phyloP scores from a whole-genome alignment of 2,329 filamentous ascomycete genomes.

The Penicillium janthinellum region DNA sequence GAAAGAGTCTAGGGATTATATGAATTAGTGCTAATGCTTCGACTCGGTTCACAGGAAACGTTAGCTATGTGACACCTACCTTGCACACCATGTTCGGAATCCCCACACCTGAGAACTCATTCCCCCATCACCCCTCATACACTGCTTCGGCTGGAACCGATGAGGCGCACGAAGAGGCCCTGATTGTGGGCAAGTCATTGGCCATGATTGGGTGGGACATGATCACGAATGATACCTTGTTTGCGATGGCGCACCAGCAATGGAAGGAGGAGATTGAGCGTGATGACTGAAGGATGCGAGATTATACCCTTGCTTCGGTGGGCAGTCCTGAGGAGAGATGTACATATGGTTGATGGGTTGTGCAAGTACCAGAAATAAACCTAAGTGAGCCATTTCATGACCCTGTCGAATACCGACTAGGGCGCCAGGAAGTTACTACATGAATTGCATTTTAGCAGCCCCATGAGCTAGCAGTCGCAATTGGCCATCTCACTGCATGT shows the following conservation, averaged over 20 bases:
- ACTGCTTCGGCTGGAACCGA: constrained; percentile 48
- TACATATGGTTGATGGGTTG: not conserved
- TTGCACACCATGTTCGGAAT: constrained; percentile 55
- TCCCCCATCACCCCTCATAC: constrained; percentile 47
- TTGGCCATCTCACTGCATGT: no score
- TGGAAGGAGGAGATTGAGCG: constrained; percentile 28
- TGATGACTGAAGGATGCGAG: constrained; percentile 12
- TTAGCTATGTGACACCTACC: constrained; percentile 50
- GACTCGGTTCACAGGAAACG: constrained; percentile 45
- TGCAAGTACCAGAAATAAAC: not conserved
- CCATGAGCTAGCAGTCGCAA: no score
- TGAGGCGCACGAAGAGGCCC: constrained; percentile 44
- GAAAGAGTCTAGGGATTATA: not conserved
- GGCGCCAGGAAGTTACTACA: no score
- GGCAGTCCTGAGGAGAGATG: not conserved
- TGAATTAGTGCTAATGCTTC: not conserved
- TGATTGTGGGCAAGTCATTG: constrained; percentile 52
- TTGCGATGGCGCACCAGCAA: constrained; percentile 26
- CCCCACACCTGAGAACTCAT: constrained; percentile 38
- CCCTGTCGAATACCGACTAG: no score
- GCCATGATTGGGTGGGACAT: constrained; percentile 42
- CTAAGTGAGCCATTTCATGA: no score
- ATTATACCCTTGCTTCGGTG: no score
- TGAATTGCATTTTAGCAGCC: no score
- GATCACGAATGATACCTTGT: constrained; percentile 28